These are phyloP conservation scores for Cadophora sp. DNA, from an alignment of 2,329 filamentous ascomycete genomes.

Conservation along the genomic window DNA sequence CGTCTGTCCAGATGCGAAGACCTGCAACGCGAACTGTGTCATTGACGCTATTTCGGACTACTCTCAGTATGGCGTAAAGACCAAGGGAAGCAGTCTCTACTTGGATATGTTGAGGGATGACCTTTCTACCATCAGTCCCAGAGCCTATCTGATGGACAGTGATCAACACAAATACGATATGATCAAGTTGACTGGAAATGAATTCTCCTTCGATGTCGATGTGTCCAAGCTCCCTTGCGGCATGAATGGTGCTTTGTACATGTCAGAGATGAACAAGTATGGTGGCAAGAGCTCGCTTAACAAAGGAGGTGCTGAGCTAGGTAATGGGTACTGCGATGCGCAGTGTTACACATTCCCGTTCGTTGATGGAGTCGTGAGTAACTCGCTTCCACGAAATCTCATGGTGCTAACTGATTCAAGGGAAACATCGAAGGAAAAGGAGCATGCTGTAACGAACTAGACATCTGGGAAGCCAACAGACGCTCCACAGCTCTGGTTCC, in stretches of 20 bases:
- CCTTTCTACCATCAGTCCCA: slow-evolving; percentile 45
- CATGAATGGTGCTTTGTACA: slow-evolving; percentile 75
- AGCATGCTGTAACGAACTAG: slow-evolving; percentile 72
- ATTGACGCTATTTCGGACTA: slow-evolving; percentile 60
- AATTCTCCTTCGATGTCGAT: slow-evolving; percentile 76
- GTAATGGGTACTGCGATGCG: slow-evolving; percentile 69
- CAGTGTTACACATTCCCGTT: slow-evolving; percentile 62
- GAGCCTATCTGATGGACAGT: slow-evolving; percentile 52
- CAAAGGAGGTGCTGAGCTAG: slow-evolving; percentile 63
- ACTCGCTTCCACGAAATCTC: slow-evolving; percentile 35
- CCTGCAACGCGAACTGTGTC: slow-evolving; percentile 60
- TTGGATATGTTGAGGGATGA: slow-evolving; percentile 41
- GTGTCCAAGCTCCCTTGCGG: slow-evolving; percentile 73
- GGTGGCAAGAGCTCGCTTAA: slow-evolving; percentile 64
- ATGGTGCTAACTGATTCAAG: slow-evolving; percentile 49
- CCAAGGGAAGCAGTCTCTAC: slow-evolving; percentile 46
- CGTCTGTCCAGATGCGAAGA: slow-evolving; percentile 56
- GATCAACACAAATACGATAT: slow-evolving; percentile 62
- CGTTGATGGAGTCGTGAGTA: slow-evolving; percentile 56
- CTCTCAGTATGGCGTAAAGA: slow-evolving; percentile 49
- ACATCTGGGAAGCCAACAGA: slow-evolving; percentile 70
- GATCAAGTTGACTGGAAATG: slow-evolving; percentile 60
- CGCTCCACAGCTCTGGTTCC: slow-evolving; percentile 63
- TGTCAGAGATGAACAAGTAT: slow-evolving; percentile 67
- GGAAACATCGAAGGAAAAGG: slow-evolving; percentile 59